Evolutionary conservation across 2,329 filamentous ascomycete genomes (phyloP), one percentile per base, ranked within the genome.

Genomic region (Truncatella angustata): DNA sequence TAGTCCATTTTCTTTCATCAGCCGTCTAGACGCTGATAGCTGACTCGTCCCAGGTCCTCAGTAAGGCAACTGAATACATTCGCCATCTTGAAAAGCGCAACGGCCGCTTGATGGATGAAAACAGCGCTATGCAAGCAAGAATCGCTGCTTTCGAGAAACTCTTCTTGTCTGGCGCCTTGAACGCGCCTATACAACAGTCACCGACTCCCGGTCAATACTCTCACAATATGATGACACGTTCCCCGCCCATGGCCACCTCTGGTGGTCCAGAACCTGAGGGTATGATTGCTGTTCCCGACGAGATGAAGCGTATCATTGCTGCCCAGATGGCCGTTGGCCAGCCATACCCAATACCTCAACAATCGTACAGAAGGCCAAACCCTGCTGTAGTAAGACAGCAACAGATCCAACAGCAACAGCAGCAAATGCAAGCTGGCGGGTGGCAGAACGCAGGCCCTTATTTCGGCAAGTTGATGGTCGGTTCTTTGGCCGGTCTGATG

Each of bases 31-130:
- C n/a, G 56, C 63, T 64, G 51, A 64, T 45, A 16, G 50, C 37
- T 56, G 26, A 49, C 12, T 26, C 12, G 5, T 5, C 46, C 21
- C 36, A 84, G 80, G 81, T 97, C 47, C 74, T 97, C 39, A 92
- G 90, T 58, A 97, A 97, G 70, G 93, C 93, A 2, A 97, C 93
- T 5, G 93, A 97, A 67, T 97, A 97, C 62, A 97, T 97, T 59
- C 84, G 87, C 34, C 92, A 97, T 70, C 75, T 97, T 2, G 93
- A 97, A 70, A 95, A 95, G 73, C 85, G 91, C 11, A 96, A 96
- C 62, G 88, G 85, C 58, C 84, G 88, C 5, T 75, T 97, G 9
- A 76, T 86, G 49, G 90, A 96, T 42, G 91, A 97, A 66, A 92
- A 96, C 64, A 79, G 74, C 26, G 82, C 82, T 12, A 82, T 96